Percentiles rank a stretch among this genome's conserved stretches.
Conservation (phyloP, 352 stramenopile genomes). For the Elongisporangium anandrum region DNA sequence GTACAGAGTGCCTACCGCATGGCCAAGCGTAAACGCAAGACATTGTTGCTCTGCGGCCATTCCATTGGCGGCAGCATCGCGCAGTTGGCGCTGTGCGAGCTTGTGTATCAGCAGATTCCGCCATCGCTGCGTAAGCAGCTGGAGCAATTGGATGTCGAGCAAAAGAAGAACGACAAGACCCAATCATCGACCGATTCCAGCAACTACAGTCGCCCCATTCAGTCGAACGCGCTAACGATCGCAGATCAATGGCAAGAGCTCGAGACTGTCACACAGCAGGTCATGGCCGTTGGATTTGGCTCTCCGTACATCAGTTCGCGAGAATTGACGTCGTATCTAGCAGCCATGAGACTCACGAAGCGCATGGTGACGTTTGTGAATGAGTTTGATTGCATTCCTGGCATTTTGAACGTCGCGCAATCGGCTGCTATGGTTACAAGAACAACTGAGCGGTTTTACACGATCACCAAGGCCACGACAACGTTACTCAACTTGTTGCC, state of each 20-base stretch:
- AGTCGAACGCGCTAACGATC: background rate
- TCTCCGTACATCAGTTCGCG: constrained; percentile 64
- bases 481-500: constrained; percentile 68
- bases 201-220: background rate
- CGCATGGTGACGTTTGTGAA: constrained; percentile 79
- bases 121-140: constrained; percentile 37
- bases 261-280: constrained; percentile 28
- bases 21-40: constrained; percentile 48
- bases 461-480: constrained; percentile 78
- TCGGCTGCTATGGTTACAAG: constrained; percentile 72
- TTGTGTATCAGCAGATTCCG: constrained; percentile 69
- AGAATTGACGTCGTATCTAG: constrained; percentile 38
- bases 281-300: constrained; percentile 76
- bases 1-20: constrained; percentile 42
- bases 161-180: constrained; percentile 28
- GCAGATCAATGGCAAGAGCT: constrained; percentile 12
- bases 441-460: constrained; percentile 72
- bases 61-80: constrained; percentile 83
- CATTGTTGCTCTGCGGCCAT: constrained; percentile 70
- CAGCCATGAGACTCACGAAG: constrained; percentile 38
- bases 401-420: constrained; percentile 79
- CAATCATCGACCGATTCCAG: constrained; percentile 5
- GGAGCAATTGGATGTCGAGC: constrained; percentile 58
- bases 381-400: constrained; percentile 83
- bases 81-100: constrained; percentile 68